Evolutionary conservation across 805 yeast genomes (phyloP).

Genomic region (Saturnispora gosingensis): DNA sequence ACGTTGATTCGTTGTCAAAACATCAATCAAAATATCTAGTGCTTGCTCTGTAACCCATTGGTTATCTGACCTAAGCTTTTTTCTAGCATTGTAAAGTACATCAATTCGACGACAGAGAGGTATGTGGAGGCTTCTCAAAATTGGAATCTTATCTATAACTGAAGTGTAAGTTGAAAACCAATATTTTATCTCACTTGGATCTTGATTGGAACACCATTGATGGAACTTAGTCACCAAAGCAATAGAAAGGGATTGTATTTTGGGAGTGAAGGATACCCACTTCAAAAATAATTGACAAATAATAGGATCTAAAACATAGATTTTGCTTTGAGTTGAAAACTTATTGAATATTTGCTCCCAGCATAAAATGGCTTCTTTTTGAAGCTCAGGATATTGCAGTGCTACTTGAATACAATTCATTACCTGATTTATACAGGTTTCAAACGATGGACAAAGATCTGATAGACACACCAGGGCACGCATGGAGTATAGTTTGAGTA

Average conservation of each 20-base stretch:
- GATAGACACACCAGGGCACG: conserved; percentile 66
- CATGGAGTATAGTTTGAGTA: conserved; percentile 63
- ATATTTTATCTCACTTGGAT: conserved; percentile 5
- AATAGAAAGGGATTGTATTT: conserved; percentile 41
- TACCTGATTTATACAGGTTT: conserved; percentile 67
- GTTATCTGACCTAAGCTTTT: conserved; percentile 53
- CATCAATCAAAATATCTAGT: conserved; percentile 50
- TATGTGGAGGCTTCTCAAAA: conserved; percentile 6
- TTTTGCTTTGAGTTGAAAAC: conserved; percentile 48
- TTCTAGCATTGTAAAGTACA: conserved; percentile 34
- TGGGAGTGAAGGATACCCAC: conserved; percentile 43
- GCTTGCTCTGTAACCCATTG: conserved; percentile 67
- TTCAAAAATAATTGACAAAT: conserved; percentile 65
- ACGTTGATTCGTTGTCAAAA: conserved; percentile 26
- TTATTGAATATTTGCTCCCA: conserved; percentile 54
- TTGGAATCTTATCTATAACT: conserved; percentile 5
- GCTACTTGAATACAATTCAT: conserved; percentile 80
- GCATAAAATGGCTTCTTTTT: conserved; percentile 52
- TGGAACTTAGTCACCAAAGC: conserved; percentile 3
- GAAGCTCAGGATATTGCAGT: conserved; percentile 52
- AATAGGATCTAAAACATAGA: conserved; percentile 62
- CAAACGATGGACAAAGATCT: conserved; percentile 34
- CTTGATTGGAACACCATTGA: conserved; percentile 7
- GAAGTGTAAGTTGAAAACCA: conserved; percentile 8
- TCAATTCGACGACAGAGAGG: conserved; percentile 13